Conservation (phyloP, 768 basidiomycete genomes). For the Lactarius sp. region DNA sequence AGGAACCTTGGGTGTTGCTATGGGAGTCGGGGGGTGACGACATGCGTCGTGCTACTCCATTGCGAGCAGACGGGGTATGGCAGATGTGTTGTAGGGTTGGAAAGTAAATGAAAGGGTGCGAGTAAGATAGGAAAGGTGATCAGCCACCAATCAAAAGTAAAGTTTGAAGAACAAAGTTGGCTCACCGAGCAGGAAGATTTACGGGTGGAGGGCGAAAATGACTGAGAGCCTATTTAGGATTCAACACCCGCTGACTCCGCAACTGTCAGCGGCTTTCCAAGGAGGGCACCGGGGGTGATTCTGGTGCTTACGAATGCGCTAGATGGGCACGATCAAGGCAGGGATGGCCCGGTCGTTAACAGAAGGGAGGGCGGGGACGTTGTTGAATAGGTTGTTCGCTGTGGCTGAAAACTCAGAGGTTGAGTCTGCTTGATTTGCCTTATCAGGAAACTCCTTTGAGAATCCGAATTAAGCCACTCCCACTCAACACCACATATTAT, state of each 20-base stretch:
- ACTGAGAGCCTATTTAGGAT: constrained; percentile 28
- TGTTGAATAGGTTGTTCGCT: constrained; percentile 21
- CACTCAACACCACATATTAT: background rate
- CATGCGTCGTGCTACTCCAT: constrained; percentile 18
- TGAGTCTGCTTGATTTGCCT: constrained; percentile 16
- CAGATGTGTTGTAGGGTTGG: background rate
- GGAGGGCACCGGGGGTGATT: constrained; percentile 1
- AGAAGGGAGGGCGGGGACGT: background rate
- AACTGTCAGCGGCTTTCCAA: constrained; percentile 9
- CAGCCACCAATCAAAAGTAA: constrained; percentile 28
- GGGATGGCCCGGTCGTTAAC: constrained; percentile 7
- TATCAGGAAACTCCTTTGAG: constrained; percentile 14
- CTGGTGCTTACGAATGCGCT: constrained; percentile 2
- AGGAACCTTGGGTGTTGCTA: constrained; percentile 25
- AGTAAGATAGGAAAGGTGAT: constrained; percentile 20
- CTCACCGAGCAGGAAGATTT: constrained; percentile 30
- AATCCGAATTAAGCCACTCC: background rate
- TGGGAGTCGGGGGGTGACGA: constrained; percentile 25
- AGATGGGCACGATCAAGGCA: constrained; percentile 4
- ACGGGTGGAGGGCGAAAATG: constrained; percentile 28
- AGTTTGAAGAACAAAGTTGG: constrained; percentile 27
- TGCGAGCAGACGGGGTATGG: background rate
- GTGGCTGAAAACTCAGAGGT: constrained; percentile 21
- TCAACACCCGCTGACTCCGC: constrained; percentile 28
- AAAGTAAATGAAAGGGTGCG: constrained; percentile 8